Percentiles rank a stretch among this genome's conserved stretches.
These are phyloP conservation scores for Rhodotorula sp. DNA, from an alignment of 1,284 basidiomycete genomes.

Conservation along the genomic window DNA sequence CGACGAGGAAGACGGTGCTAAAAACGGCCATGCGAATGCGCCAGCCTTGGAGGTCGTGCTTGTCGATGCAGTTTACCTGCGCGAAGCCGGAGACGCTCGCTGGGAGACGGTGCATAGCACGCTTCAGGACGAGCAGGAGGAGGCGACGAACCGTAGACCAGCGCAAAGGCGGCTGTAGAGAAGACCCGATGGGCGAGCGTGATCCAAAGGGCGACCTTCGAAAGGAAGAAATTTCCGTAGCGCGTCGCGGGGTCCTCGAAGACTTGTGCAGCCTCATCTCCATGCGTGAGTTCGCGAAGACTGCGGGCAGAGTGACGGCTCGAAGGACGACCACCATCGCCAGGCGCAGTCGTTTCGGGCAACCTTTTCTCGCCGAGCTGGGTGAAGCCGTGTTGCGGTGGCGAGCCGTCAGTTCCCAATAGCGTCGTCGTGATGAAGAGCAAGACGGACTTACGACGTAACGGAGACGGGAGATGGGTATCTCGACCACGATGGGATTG, in stretches of 20 bases:
- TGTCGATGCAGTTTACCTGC: conserved; percentile 12
- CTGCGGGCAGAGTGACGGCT: too few species aligned
- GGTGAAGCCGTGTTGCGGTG: too few species aligned
- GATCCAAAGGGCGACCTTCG: neutral
- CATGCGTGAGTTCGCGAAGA: too few species aligned
- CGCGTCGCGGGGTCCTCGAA: neutral
- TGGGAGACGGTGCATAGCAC: too few species aligned
- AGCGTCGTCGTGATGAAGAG: too few species aligned
- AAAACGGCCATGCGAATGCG: conserved; percentile 3
- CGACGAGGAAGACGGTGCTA: neutral
- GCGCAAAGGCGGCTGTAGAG: neutral
- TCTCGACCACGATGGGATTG: conserved; percentile 2
- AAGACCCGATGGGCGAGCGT: neutral
- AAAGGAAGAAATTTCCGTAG: neutral
- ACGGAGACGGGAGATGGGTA: neutral
- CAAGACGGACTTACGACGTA: neutral
- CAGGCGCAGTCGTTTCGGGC: too few species aligned
- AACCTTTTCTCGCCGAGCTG: too few species aligned
- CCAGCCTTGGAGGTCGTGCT: conserved; percentile 4
- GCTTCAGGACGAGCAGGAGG: too few species aligned
- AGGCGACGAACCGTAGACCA: neutral
- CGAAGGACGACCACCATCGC: too few species aligned
- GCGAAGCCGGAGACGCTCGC: neutral
- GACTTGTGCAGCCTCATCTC: too few species aligned
- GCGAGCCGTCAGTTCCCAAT: too few species aligned